phyloP scores from a whole-genome alignment of 148 eudicot genomes.

The Silene uniflora region DNA sequence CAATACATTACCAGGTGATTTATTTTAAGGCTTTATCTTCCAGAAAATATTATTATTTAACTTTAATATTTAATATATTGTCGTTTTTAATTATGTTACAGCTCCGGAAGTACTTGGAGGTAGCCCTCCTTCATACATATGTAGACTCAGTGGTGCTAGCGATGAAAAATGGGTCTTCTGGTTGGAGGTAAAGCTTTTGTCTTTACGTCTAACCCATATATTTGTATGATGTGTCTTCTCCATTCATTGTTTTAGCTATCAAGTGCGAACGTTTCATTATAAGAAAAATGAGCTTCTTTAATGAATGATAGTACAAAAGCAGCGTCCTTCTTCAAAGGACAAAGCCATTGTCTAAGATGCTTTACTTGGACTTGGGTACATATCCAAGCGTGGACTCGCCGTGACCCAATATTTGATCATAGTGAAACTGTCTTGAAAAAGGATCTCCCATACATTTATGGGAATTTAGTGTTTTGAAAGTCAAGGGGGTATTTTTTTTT shows the following conservation, averaged over 20 bases:
- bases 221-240: not conserved
- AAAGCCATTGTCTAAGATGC: not conserved
- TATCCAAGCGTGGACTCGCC: not conserved
- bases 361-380: not conserved
- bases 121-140: constrained; percentile 80
- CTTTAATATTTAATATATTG: not conserved
- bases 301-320: not conserved
- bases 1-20: constrained; percentile 61
- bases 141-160: constrained; percentile 78
- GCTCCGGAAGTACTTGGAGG: constrained; percentile 62
- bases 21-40: not conserved
- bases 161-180: constrained; percentile 86
- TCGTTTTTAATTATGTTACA: constrained; percentile 27
- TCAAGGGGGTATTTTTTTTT: not conserved
- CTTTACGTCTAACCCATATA: not conserved
- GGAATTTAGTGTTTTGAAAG: not conserved
- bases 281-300: not conserved
- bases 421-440: not conserved
- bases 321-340: not conserved
- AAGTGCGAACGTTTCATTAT: not conserved
- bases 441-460: not conserved
- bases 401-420: not conserved
- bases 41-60: not conserved
- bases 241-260: not conserved
- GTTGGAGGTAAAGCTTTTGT: constrained; percentile 66